Percentiles rank a stretch among this genome's conserved stretches.
phyloP scores from a whole-genome alignment of 495 filamentous ascomycete species.

The Penicillium cinerascens region DNA sequence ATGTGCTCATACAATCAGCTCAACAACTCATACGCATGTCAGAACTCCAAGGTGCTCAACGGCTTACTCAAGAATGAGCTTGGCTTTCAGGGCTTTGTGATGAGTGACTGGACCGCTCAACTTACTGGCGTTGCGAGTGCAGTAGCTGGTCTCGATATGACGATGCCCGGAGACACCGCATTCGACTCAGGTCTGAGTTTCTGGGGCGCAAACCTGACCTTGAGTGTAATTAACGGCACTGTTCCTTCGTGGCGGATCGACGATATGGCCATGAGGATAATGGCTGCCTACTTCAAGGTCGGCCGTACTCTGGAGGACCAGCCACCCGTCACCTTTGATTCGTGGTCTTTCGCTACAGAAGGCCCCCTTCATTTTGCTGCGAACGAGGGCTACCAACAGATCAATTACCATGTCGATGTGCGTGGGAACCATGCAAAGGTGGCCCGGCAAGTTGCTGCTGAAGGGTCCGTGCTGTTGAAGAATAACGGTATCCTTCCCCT shows the following conservation, averaged over 20 bases:
- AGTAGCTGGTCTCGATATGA: constrained; percentile 59
- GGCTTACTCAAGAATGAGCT: constrained; percentile 63
- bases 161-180: constrained; percentile 43
- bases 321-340: neutral
- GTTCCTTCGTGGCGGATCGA: constrained; percentile 3
- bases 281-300: constrained; percentile 5
- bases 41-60: constrained; percentile 60
- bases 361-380: neutral
- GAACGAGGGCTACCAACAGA: constrained; percentile 1
- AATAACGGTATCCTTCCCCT: neutral
- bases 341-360: neutral
- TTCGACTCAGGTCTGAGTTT: constrained; percentile 2
- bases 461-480: constrained; percentile 1
- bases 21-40: constrained; percentile 63
- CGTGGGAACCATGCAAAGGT: neutral
- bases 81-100: constrained; percentile 63
- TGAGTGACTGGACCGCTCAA: constrained; percentile 65
- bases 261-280: constrained; percentile 6
- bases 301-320: neutral
- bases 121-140: constrained; percentile 47
- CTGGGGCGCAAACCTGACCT: constrained; percentile 3
- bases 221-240: neutral
- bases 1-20: constrained; percentile 72
- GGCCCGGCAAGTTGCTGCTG: constrained; percentile 1
- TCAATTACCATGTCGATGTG: constrained; percentile 4